Base-by-base conservation (phyloP, 495 filamentous ascomycete species). In the Parachaetomium inaequale region DNA sequence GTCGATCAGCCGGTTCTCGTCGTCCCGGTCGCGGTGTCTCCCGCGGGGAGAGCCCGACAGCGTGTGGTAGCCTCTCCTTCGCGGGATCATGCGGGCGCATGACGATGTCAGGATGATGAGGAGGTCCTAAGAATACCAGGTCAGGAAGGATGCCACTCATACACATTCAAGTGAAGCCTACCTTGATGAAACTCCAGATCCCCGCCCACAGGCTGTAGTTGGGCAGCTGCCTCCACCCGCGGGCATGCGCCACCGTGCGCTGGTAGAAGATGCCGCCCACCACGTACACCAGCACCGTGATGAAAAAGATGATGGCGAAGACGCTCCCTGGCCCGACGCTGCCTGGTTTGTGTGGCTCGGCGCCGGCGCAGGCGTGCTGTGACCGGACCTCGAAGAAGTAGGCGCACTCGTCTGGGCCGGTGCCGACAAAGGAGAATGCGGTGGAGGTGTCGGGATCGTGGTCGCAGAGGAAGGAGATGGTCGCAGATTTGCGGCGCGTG, bases 311-410 rank as follows among this genome's bases (percentile, higher is more conserved):
- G 60, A 97, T 88, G 50, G 90, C 91, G 72, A 99, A 99, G 3
- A 99, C 89, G 26, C 89, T 90, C 7, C 83, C 88, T 0, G 95
- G 93, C 15, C 91, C 90, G 15, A 97, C 83, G 70, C 73, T 90
- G 78, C 72, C 83, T 70, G 68, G 83, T 77, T 72, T 86, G 77
- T 79, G 87, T 66, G 79, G 84, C 76, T 72, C 80, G 0, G 79
- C 77, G 40, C 71, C 74, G 7, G 89, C 88, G 72, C 95, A 99
- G 8, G 92, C 93, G 42, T 91, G 86, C 49, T 83, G 82, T 49
- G 91, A 92, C 59, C 93, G 90, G n/a, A 92, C 85, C 73, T 96
- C 92, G 76, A 99, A 99, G 73, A 95, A 89, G 76, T 97, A 99
- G n/a, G 90, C 84, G 78, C 95, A 99, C 52, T 91, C 85, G 68